Percentiles rank a stretch among this genome's conserved stretches.
phyloP scores from a whole-genome alignment of 495 filamentous ascomycete species.

The Podospora pseudoanserina region DNA sequence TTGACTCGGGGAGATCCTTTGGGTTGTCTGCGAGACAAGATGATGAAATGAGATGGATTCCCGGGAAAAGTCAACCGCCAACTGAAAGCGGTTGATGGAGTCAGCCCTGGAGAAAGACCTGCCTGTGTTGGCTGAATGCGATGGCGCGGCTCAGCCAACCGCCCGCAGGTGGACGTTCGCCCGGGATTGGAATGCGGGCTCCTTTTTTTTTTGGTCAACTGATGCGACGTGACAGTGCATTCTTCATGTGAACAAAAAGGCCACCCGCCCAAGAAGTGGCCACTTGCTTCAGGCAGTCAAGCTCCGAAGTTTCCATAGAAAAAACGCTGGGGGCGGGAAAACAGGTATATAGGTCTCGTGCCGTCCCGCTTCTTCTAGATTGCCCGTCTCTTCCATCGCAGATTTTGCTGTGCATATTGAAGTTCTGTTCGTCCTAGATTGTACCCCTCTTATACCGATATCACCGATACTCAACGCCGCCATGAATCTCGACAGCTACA shows the following conservation, averaged over 20 bases:
- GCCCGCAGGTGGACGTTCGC: not conserved
- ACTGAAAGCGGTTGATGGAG: not conserved
- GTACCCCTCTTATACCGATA: too few relatives aligned
- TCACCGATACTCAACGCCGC: not conserved
- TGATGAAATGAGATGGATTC: not conserved
- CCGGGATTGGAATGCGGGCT: not conserved
- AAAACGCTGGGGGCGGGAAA: not conserved
- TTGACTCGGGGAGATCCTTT: not conserved
- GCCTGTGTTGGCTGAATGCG: not conserved
- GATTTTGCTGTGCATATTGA: too few relatives aligned
- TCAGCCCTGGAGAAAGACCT: not conserved
- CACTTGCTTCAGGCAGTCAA: not conserved
- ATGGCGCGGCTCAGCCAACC: not conserved
- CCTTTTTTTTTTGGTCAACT: not conserved
- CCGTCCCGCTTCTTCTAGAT: not conserved
- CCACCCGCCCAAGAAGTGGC: not conserved
- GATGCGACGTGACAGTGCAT: not conserved
- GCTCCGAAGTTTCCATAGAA: not conserved
- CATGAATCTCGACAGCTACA: slow-evolving; percentile 33
- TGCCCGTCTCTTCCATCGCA: not conserved
- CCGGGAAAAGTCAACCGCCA: not conserved
- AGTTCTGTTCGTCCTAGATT: too few relatives aligned
- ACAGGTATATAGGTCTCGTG: not conserved
- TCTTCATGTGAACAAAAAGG: not conserved
- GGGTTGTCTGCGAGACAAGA: not conserved